phyloP scores from a whole-genome alignment of 192 early-diverging fungal species.

The Gaertneriomyces sp. region DNA sequence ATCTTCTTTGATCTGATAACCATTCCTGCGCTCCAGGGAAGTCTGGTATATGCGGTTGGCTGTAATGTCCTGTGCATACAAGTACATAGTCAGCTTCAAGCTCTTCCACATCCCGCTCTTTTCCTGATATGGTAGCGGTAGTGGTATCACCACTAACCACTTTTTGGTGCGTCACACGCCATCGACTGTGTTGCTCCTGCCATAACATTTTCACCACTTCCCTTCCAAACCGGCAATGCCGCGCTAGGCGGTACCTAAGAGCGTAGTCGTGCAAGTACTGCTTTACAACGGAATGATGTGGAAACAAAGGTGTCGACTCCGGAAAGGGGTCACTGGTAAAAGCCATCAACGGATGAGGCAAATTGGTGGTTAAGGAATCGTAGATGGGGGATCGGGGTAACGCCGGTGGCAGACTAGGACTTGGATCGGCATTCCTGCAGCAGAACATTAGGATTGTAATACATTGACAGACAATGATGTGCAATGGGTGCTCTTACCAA shows the following conservation, averaged over 20 bases:
- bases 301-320: conserved; percentile 15
- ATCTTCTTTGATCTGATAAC: neutral
- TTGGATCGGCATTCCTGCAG: neutral
- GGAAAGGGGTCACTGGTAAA: conserved; percentile 25
- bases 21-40: conserved; percentile 6
- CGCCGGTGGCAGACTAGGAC: neutral
- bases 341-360: conserved; percentile 23
- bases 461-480: neutral
- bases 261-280: conserved; percentile 20
- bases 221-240: conserved; percentile 1
- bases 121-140: neutral
- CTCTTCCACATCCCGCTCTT: neutral
- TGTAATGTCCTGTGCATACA: conserved; percentile 28
- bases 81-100: conserved; percentile 6
- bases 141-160: neutral
- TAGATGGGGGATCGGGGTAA: conserved; percentile 22
- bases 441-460: neutral
- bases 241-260: neutral
- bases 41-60: conserved; percentile 11
- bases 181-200: neutral
- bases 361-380: conserved; percentile 25
- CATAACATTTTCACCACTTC: conserved; percentile 6
- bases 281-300: conserved; percentile 13
- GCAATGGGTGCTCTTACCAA: conserved; percentile 11
- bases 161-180: neutral